A percentile compares a stretch with the other conserved stretches of the same genome.
Conservation (phyloP, 306 rosid species). For the Rubus parviflorus region DNA sequence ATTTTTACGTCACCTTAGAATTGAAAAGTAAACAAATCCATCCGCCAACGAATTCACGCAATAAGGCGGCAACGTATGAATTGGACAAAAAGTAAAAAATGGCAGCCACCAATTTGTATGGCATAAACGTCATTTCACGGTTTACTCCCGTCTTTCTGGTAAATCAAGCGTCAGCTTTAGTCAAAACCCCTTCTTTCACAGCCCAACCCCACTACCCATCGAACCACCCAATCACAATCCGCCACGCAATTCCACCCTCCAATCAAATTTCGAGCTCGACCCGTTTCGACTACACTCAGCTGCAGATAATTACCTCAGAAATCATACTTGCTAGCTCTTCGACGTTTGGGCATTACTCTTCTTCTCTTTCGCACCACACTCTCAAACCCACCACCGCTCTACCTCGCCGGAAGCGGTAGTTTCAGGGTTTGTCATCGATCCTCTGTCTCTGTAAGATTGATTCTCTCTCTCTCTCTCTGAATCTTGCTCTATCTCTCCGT, state of each 20-base stretch:
- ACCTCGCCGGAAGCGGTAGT: neutral
- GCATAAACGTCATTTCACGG: neutral
- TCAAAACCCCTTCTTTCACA: neutral
- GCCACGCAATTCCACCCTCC: neutral
- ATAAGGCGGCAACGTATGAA: no score
- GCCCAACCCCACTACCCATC: neutral
- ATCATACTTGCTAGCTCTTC: neutral
- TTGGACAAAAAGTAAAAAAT: no score
- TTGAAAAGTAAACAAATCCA: no score
- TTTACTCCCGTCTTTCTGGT: neutral
- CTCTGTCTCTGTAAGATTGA: neutral
- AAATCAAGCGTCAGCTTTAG: neutral
- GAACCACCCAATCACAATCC: neutral
- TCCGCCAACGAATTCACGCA: no score
- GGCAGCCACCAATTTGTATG: no score
- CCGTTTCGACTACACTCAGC: neutral
- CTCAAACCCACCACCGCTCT: no score
- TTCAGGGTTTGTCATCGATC: slow-evolving; percentile 7
- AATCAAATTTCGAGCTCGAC: neutral
- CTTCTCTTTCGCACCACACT: neutral
- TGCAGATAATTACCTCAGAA: neutral
- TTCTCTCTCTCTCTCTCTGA: neutral
- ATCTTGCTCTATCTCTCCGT: neutral
- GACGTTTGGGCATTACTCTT: neutral
- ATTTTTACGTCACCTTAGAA: no score